A percentile compares a stretch with the other conserved stretches of the same genome.
These are phyloP conservation scores for Rosellinia necatrix DNA, from an alignment of 2,329 filamentous ascomycete genomes.

Conservation along the genomic window DNA sequence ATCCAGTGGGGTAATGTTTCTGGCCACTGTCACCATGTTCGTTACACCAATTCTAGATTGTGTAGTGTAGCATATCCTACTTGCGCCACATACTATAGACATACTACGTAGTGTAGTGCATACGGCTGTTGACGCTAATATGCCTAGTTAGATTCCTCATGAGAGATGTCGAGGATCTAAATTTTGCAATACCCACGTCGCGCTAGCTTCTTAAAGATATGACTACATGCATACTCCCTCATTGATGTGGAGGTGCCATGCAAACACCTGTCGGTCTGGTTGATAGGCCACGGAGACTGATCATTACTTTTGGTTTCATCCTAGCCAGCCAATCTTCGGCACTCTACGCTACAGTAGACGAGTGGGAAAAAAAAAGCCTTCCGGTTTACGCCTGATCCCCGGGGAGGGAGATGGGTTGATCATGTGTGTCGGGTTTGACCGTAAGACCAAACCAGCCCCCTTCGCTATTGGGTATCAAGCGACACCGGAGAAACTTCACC, in stretches of 20 bases:
- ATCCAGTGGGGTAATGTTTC: not conserved
- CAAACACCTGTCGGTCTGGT: too few relatives aligned
- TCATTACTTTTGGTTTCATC: too few relatives aligned
- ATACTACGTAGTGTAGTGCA: too few relatives aligned
- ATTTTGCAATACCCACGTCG: not conserved
- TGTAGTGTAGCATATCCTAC: too few relatives aligned
- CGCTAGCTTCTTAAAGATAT: too few relatives aligned
- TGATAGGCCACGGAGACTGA: not conserved
- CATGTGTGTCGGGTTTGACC: conserved; percentile 31
- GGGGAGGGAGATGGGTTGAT: conserved; percentile 13
- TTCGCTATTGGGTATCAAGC: conserved; percentile 35
- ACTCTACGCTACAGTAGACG: too few relatives aligned
- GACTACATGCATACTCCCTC: too few relatives aligned
- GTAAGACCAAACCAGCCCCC: conserved; percentile 22
- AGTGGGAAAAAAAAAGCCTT: not conserved
- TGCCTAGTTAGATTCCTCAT: too few relatives aligned
- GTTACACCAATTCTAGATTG: too few relatives aligned
- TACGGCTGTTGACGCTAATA: conserved; percentile 15
- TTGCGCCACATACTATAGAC: too few relatives aligned
- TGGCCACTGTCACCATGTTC: too few relatives aligned
- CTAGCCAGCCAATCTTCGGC: conserved; percentile 3
- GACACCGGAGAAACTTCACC: conserved; percentile 33
- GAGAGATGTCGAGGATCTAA: not conserved
- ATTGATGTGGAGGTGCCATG: too few relatives aligned
- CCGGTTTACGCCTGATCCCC: conserved; percentile 1